Base-by-base conservation (phyloP, 2,329 filamentous ascomycete genomes). In the Fusarium fujikuroi region DNA sequence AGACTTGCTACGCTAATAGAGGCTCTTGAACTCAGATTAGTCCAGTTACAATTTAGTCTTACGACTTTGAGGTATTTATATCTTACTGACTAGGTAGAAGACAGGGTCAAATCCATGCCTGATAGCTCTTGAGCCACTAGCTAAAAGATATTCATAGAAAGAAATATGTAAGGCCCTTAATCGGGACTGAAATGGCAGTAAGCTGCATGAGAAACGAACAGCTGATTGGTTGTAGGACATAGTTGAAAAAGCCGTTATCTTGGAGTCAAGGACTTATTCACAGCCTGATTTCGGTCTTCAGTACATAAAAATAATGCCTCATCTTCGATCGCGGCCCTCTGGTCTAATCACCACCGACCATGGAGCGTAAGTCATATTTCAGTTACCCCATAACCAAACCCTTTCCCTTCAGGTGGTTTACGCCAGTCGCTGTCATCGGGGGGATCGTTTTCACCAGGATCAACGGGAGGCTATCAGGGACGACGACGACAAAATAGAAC, bases 1-100 rank as follows among this genome's bases (percentile, higher is more conserved):
- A 21, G 10, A 18, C 16, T 4, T 0, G 2, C 8, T 23, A 14
- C n/a, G 1, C 18, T 5, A 3, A 15, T 2, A 50, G 6, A 14
- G 12, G 3, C 16, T 3, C 16, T 47, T 50, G 25, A 7, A 15
- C 14, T 16, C 4, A 16, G 5, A 16, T 16, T 16, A 15, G 1
- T 21, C 5, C 2, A 5, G 5, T n/a, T 5, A 21, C 21, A 18
- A 3, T 32, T 32, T 12, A 2, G 9, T 32, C 21, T 30, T 0
- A 32, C 7, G 2, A 18, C n/a, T 9, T 18, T 3, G 10, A 16
- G 14, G 6, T 47, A 16, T 30, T 21, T 4, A 30, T 30, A 30
- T 30, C 28, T 30, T 30, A 9, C 28, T 30, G 28, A 30, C 28
- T 30, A 30, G 28, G 28, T 30, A 18, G 9, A 4, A 19, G 1